These are phyloP conservation scores for Epichloe scottii DNA, from an alignment of 2,329 filamentous ascomycete species.

Conservation along the genomic window DNA sequence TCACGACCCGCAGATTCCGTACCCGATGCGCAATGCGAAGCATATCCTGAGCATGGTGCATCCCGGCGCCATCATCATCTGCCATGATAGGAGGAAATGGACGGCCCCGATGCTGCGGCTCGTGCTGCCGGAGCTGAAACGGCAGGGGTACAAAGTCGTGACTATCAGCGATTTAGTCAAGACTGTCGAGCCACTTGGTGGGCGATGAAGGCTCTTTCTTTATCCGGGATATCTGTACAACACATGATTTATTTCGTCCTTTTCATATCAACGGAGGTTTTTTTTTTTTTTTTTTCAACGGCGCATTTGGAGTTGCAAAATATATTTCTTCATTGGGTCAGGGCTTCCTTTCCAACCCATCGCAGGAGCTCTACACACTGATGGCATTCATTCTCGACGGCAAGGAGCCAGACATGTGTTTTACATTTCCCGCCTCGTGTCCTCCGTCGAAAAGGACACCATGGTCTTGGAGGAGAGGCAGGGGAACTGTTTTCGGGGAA, in stretches of 20 bases:
- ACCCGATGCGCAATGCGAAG: conserved; percentile 55
- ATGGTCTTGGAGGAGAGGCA: too few relatives aligned
- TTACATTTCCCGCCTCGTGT: too few relatives aligned
- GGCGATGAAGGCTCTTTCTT: conserved; percentile 7
- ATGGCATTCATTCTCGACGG: too few relatives aligned
- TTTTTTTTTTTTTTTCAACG: not conserved
- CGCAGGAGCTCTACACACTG: too few relatives aligned
- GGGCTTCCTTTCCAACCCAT: not conserved
- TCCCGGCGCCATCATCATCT: conserved; percentile 70
- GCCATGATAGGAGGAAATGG: conserved; percentile 76
- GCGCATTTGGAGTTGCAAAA: not conserved
- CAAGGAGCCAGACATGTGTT: too few relatives aligned
- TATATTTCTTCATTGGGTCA: not conserved
- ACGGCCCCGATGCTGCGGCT: conserved; percentile 64
- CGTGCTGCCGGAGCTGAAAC: conserved; percentile 59
- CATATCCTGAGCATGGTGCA: conserved; percentile 72
- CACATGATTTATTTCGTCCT: not conserved
- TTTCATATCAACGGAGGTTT: not conserved
- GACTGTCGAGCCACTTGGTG: conserved; percentile 16
- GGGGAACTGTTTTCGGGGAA: too few relatives aligned
- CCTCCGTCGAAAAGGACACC: too few relatives aligned
- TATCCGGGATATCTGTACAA: not conserved
- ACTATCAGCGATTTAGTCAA: conserved; percentile 56
- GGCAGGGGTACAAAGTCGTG: conserved; percentile 57
- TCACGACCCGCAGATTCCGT: conserved; percentile 76